Conservation (phyloP, 148 eudicot species). For the Vaccinium macrocarpon region DNA sequence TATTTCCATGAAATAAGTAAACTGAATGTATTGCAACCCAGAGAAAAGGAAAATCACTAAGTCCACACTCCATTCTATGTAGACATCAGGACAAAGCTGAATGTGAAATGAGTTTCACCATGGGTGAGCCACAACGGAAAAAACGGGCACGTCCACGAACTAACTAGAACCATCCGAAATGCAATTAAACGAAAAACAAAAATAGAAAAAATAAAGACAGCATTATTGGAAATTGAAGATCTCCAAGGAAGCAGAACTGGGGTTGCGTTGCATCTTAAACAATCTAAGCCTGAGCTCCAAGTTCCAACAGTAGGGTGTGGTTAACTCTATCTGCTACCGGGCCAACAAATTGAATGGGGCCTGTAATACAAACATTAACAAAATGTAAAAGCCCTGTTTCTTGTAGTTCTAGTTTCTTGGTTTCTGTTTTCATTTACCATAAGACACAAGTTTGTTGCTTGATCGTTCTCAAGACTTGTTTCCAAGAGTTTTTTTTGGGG, state of each 20-base stretch:
- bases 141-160: neutral
- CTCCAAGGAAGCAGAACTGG: conserved; percentile 8
- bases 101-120: neutral
- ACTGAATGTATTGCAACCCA: neutral
- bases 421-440: neutral
- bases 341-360: conserved; percentile 84
- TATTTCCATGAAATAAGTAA: neutral
- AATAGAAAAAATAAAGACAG: neutral
- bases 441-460: neutral
- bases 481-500: neutral
- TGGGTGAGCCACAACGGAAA: neutral
- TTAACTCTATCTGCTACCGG: conserved; percentile 59
- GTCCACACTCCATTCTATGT: neutral
- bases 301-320: conserved; percentile 78
- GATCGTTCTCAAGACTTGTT: neutral
- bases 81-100: neutral
- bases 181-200: neutral
- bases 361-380: conserved; percentile 28
- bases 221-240: conserved; percentile 1
- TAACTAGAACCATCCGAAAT: conserved; percentile 4
- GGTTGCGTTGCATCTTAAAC: neutral
- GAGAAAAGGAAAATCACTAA: neutral
- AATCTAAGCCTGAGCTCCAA: conserved; percentile 47
- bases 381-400: neutral
- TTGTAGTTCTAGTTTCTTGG: neutral